Evolutionary conservation across 177 flowering plant genomes (phyloP).

Genomic region (Telopea speciosissima): DNA sequence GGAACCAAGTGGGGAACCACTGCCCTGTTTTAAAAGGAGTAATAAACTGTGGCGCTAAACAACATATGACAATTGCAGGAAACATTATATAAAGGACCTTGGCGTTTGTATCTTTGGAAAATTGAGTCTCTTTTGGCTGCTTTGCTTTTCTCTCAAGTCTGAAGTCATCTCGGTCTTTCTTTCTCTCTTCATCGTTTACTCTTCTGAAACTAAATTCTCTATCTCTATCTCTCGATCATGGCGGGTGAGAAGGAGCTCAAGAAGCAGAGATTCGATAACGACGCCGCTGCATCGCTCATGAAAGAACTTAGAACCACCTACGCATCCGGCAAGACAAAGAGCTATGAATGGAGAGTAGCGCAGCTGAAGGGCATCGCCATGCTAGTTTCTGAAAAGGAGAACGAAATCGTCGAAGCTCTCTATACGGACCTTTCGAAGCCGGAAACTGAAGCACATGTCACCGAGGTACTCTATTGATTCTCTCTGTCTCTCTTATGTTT

Average conservation of each 20-base stretch:
- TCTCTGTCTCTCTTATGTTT: background rate
- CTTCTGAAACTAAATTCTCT: too few relatives aligned
- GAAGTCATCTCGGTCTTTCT: too few relatives aligned
- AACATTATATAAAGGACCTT: too few relatives aligned
- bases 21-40: too few relatives aligned
- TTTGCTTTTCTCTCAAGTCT: too few relatives aligned
- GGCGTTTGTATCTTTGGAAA: too few relatives aligned
- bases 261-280: constrained; percentile 16
- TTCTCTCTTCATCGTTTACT: too few relatives aligned
- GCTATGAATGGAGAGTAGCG: constrained; percentile 43
- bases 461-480: constrained; percentile 31
- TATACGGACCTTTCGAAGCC: constrained; percentile 38
- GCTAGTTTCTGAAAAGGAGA: constrained; percentile 30
- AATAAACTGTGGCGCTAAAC: too few relatives aligned
- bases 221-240: background rate
- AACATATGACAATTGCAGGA: too few relatives aligned
- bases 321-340: constrained; percentile 27
- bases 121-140: too few relatives aligned
- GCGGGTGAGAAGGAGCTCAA: constrained; percentile 7
- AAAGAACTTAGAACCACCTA: constrained; percentile 23
- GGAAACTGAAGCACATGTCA: constrained; percentile 27
- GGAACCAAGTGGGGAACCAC: too few relatives aligned
- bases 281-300: constrained; percentile 18
- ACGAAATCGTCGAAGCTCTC: constrained; percentile 34
- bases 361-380: constrained; percentile 33